Base-by-base conservation (phyloP, 2,329 filamentous ascomycete genomes). In the Fusarium siculi region DNA sequence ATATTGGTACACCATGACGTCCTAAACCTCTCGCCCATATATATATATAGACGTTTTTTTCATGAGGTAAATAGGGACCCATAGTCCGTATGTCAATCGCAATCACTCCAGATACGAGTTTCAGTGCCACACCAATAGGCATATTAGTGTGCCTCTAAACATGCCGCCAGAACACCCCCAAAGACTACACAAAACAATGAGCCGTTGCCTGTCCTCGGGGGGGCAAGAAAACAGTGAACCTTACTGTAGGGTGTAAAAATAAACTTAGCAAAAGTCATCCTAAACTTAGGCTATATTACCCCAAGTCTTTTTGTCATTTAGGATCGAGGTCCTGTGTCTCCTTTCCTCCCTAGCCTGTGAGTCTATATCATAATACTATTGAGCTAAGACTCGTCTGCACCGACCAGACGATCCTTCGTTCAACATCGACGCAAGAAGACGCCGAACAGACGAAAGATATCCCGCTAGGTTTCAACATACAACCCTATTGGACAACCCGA, bases 341-440 rank as follows among this genome's bases (percentile, higher is more conserved):
- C 25, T 28, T 28, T 28, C 25, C 25, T 28, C 25, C 25, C 7
- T 28, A 28, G 25, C 25, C 25, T 28, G 25, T 21, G 57, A 49
- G 37, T 28, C 50, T 54, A 63, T 59, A 63, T 43, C 62, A 71
- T 60, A 70, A 30, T 69, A 39, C 42, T 19, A 32, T 32, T 57
- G 53, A 55, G 62, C 49, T 58, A 73, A 71, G 54, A 37, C 61
- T 39, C 36, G 53, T 46, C 47, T 40, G 47, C 61, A 44, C 47
- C 47, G 50, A 66, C 70, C 60, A 44, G 37, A 50, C 39, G 36
- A 72, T 68, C 62, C 66, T 66, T 69, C 53, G 49, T 46, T 67
- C 43, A 68, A 46, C 64, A 52, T 60, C 68, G 65, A 77, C 74
- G 58, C 64, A 74, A 66, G 56, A 50, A 66, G 63, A 64, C 74